Evolutionary conservation across 345 rosid species (phyloP).

Genomic region (Eucalyptus sp.): DNA sequence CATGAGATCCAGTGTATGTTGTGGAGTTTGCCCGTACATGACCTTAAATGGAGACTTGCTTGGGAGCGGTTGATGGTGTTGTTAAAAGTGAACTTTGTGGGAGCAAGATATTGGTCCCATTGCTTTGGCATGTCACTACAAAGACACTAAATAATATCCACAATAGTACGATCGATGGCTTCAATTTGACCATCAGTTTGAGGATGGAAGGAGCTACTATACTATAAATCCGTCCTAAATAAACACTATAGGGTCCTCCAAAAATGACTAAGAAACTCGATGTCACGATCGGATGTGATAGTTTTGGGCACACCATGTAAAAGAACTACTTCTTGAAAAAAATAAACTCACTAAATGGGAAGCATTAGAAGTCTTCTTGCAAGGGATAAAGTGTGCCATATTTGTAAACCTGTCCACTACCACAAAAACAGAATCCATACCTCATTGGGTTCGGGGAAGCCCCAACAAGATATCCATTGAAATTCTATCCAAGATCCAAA

Average conservation of each 20-base stretch:
- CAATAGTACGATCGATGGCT: neutral
- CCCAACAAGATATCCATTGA: too few relatives aligned
- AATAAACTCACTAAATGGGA: neutral
- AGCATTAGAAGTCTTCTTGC: neutral
- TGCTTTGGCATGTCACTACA: neutral
- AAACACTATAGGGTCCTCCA: neutral
- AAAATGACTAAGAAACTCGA: neutral
- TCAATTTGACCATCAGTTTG: rapidly evolving
- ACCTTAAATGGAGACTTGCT: neutral
- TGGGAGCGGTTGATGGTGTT: neutral
- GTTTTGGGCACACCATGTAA: neutral
- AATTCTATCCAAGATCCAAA: too few relatives aligned
- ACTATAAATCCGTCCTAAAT: neutral
- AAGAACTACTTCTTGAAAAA: neutral
- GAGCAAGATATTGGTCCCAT: neutral
- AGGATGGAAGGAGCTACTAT: neutral
- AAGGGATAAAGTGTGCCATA: neutral
- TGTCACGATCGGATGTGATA: neutral
- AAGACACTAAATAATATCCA: neutral
- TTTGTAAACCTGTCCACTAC: neutral
- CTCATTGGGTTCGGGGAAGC: neutral
- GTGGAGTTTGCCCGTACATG: neutral
- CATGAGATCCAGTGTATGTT: neutral
- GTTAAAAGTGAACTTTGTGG: neutral
- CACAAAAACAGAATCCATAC: neutral